These are phyloP conservation scores for Brachypodium distachyon DNA, from an alignment of 202 grass and related monocot genomes.

Conservation along the genomic window DNA sequence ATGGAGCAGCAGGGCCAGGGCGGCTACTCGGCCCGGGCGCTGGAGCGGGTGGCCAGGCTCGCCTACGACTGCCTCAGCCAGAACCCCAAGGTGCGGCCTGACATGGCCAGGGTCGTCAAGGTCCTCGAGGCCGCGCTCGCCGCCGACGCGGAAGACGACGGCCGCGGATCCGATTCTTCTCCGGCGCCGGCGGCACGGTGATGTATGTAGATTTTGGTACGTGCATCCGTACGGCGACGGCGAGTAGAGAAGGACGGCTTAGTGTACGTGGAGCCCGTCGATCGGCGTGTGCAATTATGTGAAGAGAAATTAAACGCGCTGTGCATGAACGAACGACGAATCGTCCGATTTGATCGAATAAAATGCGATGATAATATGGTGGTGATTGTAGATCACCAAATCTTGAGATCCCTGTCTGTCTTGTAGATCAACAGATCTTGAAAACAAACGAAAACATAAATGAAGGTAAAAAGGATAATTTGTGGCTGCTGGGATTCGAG, in stretches of 20 bases:
- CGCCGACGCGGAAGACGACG: not conserved
- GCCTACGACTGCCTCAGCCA: constrained; percentile 74
- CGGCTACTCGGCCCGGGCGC: not conserved
- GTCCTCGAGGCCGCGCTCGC: constrained; percentile 46
- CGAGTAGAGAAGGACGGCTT: no score
- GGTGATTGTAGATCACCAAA: not conserved
- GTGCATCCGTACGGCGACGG: no score
- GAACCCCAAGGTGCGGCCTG: constrained; percentile 64
- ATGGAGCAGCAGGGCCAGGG: constrained; percentile 18
- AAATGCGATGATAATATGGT: not conserved
- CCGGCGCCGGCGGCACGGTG: not conserved
- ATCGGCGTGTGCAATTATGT: not conserved
- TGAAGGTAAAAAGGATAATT: not conserved
- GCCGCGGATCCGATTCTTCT: not conserved
- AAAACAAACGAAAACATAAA: not conserved
- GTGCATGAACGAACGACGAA: not conserved
- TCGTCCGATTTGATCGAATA: not conserved
- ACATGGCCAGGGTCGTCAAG: constrained; percentile 44
- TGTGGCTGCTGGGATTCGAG: constrained; percentile 92
- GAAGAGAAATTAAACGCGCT: not conserved
- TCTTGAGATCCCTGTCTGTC: no score
- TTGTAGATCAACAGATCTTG: not conserved
- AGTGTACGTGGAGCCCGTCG: not conserved
- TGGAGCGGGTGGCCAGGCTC: constrained; percentile 49
- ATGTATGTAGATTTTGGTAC: not conserved